Evolutionary conservation across 768 basidiomycete genomes (phyloP), one percentile per base, ranked within the genome.

Genomic region (Leccinellum albellum): DNA sequence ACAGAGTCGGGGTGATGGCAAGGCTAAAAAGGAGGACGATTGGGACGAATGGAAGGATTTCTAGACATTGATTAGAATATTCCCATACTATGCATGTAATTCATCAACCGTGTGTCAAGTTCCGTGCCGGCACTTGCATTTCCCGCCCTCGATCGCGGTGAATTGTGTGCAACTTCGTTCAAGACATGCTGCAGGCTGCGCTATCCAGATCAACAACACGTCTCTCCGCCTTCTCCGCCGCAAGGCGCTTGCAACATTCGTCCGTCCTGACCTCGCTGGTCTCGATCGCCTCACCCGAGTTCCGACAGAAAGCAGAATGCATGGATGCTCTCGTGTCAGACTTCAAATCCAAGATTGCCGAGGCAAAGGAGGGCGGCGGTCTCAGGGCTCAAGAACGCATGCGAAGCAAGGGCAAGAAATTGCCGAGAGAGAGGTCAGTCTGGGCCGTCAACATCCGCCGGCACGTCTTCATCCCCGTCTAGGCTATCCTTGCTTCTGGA

Each of bases 41-140:
- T 90, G 89, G 85, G 84, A 86, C 59, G 88, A 88, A 50, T 91
- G 89, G 89, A 85, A 90, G 71, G 87, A 89, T 68, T 90, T 90
- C 63, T 91, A 82, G 76, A 54, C 50, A n/a, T 20, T 9, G 35
- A 40, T 29, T 8, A 32, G 26, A 50, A 29, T 29, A 50, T 3
- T n/a, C n/a, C n/a, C n/a, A n/a, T n/a, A n/a, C n/a, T n/a, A n/a
- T n/a, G n/a, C 37, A 20, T 28, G 4, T 26, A 54, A 42, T 59
- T 50, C 23, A 54, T 44, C 23, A 58, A 32, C 61, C 65, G 17
- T 15, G 1, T 37, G 37, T n/a, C 51, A 61, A 55, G 67, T 59
- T 69, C 67, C 67, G 67, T 65, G 14, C 64, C 60, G 58, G 54
- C 58, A 54, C n/a, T 50, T n/a, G 26, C 20, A 33, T 49, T n/a